These are phyloP conservation scores for Aureobasidium sp. DNA, from an alignment of 2,329 filamentous ascomycete genomes.

Conservation along the genomic window DNA sequence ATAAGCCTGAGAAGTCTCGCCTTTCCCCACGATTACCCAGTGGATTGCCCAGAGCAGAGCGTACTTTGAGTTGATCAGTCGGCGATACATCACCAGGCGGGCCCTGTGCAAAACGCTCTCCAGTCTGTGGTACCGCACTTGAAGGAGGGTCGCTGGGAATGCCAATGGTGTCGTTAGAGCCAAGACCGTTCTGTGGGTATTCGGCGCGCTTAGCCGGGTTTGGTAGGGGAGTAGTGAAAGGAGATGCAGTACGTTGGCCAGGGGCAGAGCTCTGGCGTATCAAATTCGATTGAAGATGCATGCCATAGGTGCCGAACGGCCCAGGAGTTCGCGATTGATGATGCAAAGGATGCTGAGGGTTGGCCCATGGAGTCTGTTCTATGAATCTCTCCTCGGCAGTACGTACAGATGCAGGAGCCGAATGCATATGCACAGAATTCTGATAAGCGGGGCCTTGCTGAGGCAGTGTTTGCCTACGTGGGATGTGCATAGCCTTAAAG, in stretches of 20 bases:
- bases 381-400: conserved; percentile 62
- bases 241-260: conserved; percentile 15
- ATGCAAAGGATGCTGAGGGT: conserved; percentile 50
- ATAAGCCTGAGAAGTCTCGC: conserved; percentile 14
- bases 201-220: conserved; percentile 15
- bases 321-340: conserved; percentile 15
- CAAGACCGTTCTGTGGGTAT: conserved; percentile 9
- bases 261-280: conserved; percentile 11
- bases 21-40: conserved; percentile 1
- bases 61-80: conserved; percentile 13
- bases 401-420: conserved; percentile 19
- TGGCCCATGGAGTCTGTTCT: conserved; percentile 86
- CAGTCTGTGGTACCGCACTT: conserved; percentile 23
- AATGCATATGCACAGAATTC: conserved; percentile 1
- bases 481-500: conserved; percentile 60
- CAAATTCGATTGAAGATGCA: conserved; percentile 12
- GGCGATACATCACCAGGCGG: conserved; percentile 13
- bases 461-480: conserved; percentile 15
- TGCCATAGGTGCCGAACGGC: conserved; percentile 11
- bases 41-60: background rate
- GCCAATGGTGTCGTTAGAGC: conserved; percentile 17
- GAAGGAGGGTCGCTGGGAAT: conserved; percentile 22
- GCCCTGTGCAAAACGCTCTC: conserved; percentile 15
- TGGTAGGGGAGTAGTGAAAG: conserved; percentile 24
- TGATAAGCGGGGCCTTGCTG: conserved; percentile 10